Evolutionary conservation across 1,284 basidiomycete species (phyloP), one percentile per base, ranked within the genome.

Genomic region (Trametes versicolor): DNA sequence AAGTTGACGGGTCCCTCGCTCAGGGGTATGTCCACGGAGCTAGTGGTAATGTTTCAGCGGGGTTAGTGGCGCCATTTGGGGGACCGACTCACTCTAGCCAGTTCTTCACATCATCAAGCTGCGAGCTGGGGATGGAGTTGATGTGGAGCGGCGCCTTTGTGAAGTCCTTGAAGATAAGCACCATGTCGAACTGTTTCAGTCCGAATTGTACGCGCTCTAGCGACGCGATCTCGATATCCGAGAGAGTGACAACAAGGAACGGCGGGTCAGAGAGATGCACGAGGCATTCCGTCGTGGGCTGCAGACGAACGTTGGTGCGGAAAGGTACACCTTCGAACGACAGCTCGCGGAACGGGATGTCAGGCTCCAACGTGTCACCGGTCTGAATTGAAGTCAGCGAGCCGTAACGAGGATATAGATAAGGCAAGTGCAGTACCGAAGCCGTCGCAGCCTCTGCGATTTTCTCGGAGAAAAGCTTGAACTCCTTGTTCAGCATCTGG

Each of bases 251-350:
- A 51, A 99, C 96, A 52, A 97, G 87, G 88, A 99, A 99, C 1
- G 98, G 98, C 21, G 94, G 91, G 65, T 99, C 98, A 1, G 95
- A 94, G 25, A 99, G 89, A 75, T 99, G 95, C 39, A 99, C 94
- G 32, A 99, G 85, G 75, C 97, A 99, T 76, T 99, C 97, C 2
- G 97, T 99, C 7, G 97, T 98, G 0, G 98, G 98, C 72, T 98
- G 95, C 57, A 99, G 83, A 36, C 96, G 90, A 64, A 96, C 98
- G 74, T 96, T 97, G 29, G 94, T 97, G 51, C 97, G 90, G 88
- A 94, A 95, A 0, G 98, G 98, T 15, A 99, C 98, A 80, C 98
- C 98, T 72, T 94, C 94, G 77, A 99, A 99, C 1, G 96, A 96
- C 21, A 99, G 84, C 77, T 99, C 98, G 69, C 97, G 87, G 90